Conservation (phyloP, 2,329 filamentous ascomycete genomes). For the Pestalotiopsis sp. region DNA sequence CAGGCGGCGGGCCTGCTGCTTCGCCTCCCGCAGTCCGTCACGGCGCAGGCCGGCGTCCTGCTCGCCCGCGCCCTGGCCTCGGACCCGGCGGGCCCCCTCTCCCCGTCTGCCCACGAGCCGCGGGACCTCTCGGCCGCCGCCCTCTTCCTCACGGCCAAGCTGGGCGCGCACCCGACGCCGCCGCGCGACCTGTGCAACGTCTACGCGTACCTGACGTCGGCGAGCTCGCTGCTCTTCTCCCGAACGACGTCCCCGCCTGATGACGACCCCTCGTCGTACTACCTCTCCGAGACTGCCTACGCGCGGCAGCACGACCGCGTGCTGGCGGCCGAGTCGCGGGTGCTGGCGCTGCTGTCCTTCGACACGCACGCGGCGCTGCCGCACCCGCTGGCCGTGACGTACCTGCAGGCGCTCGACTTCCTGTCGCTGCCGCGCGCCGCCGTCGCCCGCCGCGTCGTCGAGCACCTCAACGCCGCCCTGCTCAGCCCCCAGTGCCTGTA, state of each 20-base stretch:
- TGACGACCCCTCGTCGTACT: constrained; percentile 58
- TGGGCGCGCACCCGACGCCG: constrained; percentile 75
- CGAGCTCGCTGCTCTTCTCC: constrained; percentile 58
- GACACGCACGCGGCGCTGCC: constrained; percentile 84
- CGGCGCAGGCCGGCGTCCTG: constrained; percentile 82
- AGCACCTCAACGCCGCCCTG: constrained; percentile 83
- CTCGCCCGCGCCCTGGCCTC: constrained; percentile 80
- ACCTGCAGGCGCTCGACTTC: constrained; percentile 85
- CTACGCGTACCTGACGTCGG: constrained; percentile 77
- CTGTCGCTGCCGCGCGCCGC: constrained; percentile 46
- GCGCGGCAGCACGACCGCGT: constrained; percentile 65
- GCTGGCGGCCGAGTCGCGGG: constrained; percentile 73
- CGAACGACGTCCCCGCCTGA: constrained; percentile 29
- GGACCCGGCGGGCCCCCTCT: constrained; percentile 51
- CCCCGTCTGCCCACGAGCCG: constrained; percentile 53
- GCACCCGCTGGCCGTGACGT: constrained; percentile 85
- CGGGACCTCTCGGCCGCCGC: constrained; percentile 77
- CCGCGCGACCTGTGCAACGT: constrained; percentile 82
- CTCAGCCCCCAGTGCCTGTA: constrained; percentile 88
- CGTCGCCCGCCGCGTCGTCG: constrained; percentile 68
- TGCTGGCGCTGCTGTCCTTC: constrained; percentile 78
- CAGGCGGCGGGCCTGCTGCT: constrained; percentile 82
- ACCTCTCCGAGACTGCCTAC: constrained; percentile 75
- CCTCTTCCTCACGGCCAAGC: constrained; percentile 81
- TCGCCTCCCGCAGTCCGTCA: constrained; percentile 80